These are phyloP conservation scores for Blastocystis sp. DNA, from an alignment of 352 stramenopile species.

Conservation along the genomic window DNA sequence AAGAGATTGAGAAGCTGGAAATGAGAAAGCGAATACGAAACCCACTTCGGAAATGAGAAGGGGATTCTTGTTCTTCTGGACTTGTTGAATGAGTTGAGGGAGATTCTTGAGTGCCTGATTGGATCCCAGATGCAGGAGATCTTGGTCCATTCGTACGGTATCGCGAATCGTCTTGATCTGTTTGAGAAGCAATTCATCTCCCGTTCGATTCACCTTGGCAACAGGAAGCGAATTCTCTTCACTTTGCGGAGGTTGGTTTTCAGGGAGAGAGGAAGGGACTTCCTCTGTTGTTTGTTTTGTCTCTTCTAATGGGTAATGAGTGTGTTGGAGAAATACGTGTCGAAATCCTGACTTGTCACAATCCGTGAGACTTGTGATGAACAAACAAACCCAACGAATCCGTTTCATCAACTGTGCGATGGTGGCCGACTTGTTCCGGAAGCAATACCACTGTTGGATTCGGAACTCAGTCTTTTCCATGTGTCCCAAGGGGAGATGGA, in stretches of 20 bases:
- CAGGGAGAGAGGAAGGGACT: too few relatives aligned
- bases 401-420: background rate
- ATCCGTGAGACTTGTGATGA: too few relatives aligned
- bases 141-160: background rate
- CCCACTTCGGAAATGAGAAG: background rate
- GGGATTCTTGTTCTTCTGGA: constrained; percentile 1
- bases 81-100: background rate
- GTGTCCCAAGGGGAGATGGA: constrained; percentile 7
- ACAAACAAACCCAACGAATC: background rate
- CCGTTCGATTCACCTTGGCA: background rate
- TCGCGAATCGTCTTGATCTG: background rate
- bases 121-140: background rate
- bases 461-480: background rate
- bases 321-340: too few relatives aligned
- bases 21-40: background rate
- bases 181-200: background rate
- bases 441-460: constrained; percentile 26
- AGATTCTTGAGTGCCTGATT: background rate
- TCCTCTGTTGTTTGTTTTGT: too few relatives aligned
- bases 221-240: too few relatives aligned
- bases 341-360: too few relatives aligned
- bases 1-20: constrained; percentile 6
- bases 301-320: too few relatives aligned
- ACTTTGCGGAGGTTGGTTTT: too few relatives aligned
- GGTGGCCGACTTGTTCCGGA: background rate